phyloP scores from a whole-genome alignment of 805 yeast species.

The Candida bentonensis region DNA sequence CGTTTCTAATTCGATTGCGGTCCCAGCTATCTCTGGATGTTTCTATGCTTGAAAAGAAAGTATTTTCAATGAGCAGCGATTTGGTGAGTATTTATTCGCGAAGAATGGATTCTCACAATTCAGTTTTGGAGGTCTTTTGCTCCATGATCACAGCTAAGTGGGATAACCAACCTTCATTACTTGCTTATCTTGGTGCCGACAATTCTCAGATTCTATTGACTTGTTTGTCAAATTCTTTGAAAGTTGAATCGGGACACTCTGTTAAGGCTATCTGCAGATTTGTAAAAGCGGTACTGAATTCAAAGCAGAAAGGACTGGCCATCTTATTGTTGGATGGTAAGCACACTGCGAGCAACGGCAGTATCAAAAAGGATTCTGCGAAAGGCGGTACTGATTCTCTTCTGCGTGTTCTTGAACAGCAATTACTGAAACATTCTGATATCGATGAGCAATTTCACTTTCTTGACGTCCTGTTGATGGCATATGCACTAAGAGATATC shows the following conservation, averaged over 20 bases:
- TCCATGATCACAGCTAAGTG: conserved; percentile 14
- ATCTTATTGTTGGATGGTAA: conserved; percentile 41
- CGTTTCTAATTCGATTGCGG: conserved; percentile 44
- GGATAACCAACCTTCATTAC: conserved; percentile 53
- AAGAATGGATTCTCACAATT: conserved; percentile 31
- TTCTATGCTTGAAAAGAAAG: conserved; percentile 46
- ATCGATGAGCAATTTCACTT: background rate
- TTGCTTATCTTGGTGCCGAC: conserved; percentile 59
- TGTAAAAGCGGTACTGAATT: conserved; percentile 52
- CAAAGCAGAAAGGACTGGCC: conserved; percentile 67
- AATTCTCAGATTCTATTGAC: conserved; percentile 44
- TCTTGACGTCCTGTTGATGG: background rate
- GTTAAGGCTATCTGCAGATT: conserved; percentile 31
- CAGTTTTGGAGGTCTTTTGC: conserved; percentile 42
- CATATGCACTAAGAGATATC: background rate
- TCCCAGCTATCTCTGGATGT: conserved; percentile 32
- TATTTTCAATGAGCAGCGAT: conserved; percentile 40
- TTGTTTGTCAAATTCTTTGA: conserved; percentile 45
- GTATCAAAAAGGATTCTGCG: conserved; percentile 1
- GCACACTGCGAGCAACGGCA: conserved; percentile 6
- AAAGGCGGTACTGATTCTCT: conserved; percentile 27
- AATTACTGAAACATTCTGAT: background rate
- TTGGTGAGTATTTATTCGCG: conserved; percentile 44
- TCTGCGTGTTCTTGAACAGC: conserved; percentile 35
- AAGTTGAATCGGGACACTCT: conserved; percentile 23